Conservation (phyloP, 1,284 basidiomycete genomes). For the Cutaneotrichosporon sp. region DNA sequence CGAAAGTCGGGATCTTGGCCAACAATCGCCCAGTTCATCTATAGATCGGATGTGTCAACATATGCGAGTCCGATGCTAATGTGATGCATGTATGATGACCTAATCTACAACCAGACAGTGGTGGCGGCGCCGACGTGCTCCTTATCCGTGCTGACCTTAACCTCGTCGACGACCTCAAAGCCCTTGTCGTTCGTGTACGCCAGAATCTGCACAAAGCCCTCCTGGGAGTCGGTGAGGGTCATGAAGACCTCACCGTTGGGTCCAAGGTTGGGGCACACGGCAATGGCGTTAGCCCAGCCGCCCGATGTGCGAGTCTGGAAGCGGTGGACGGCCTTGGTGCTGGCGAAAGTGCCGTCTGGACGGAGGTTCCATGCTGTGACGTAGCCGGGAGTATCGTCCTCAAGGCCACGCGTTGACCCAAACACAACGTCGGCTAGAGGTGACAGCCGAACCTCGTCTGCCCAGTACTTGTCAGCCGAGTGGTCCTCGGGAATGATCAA, state of each 20-base stretch:
- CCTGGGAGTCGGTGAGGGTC: constrained; percentile 45
- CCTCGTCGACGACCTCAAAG: constrained; percentile 25
- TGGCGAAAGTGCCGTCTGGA: constrained; percentile 16
- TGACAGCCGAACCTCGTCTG: constrained; percentile 47
- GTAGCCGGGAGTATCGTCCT: constrained; percentile 37
- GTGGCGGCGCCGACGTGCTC: constrained; percentile 8
- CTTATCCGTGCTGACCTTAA: constrained; percentile 4
- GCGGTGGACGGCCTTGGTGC: constrained; percentile 13
- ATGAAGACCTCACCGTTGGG: constrained; percentile 29
- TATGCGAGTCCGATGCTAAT: neutral
- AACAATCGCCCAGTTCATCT: too few relatives aligned
- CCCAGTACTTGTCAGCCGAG: constrained; percentile 28
- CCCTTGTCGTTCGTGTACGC: constrained; percentile 23
- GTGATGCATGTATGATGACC: neutral
- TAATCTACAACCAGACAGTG: constrained; percentile 10
- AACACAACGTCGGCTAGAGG: constrained; percentile 35
- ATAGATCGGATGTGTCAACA: too few relatives aligned
- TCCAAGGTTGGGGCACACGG: constrained; percentile 34
- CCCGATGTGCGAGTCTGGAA: constrained; percentile 46
- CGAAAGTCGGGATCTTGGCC: too few relatives aligned
- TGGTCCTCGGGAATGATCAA: constrained; percentile 18
- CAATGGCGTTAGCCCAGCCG: constrained; percentile 50
- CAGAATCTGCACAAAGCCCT: constrained; percentile 42
- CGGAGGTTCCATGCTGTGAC: constrained; percentile 42
- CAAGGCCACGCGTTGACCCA: constrained; percentile 46